These are phyloP conservation scores for Ophiocordyceps sinensis DNA, from an alignment of 2,329 filamentous ascomycete genomes.

Conservation along the genomic window DNA sequence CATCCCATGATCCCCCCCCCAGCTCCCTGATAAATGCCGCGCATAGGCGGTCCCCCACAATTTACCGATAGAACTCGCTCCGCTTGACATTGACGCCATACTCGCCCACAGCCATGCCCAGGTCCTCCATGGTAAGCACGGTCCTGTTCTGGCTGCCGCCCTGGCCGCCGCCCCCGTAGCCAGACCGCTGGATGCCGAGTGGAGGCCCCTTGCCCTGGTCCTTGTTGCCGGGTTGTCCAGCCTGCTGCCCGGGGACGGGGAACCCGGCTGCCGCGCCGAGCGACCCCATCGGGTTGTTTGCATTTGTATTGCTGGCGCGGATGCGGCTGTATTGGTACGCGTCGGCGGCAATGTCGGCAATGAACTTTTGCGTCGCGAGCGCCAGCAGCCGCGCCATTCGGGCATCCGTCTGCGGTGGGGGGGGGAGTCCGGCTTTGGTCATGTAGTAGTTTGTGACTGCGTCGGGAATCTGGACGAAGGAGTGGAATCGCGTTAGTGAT, in stretches of 20 bases:
- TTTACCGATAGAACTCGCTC: slow-evolving; percentile 83
- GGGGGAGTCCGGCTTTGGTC: slow-evolving; percentile 85
- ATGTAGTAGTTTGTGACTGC: slow-evolving; percentile 98
- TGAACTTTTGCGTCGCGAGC: slow-evolving; percentile 97
- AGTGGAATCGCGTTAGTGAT: neutral
- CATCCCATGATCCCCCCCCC: neutral
- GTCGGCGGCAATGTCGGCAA: slow-evolving; percentile 92
- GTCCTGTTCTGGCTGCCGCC: slow-evolving; percentile 82
- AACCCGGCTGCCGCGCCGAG: slow-evolving; percentile 63
- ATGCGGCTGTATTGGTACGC: slow-evolving; percentile 97
- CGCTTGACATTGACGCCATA: slow-evolving; percentile 97
- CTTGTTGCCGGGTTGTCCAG: slow-evolving; percentile 32
- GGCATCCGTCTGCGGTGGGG: slow-evolving; percentile 77
- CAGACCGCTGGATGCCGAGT: slow-evolving; percentile 61
- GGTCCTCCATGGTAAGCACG: slow-evolving; percentile 94
- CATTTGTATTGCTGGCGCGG: slow-evolving; percentile 64
- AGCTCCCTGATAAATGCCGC: neutral
- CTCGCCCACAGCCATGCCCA: slow-evolving; percentile 95
- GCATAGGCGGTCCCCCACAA: no score
- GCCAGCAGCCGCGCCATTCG: slow-evolving; percentile 86
- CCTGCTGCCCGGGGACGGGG: slow-evolving; percentile 46
- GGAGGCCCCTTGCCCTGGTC: slow-evolving; percentile 27
- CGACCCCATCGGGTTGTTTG: slow-evolving; percentile 83
- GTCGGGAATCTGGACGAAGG: slow-evolving; percentile 68
- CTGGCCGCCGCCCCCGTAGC: slow-evolving; percentile 77